Evolutionary conservation across 2,329 filamentous ascomycete genomes (phyloP).

Genomic region (Nemania serpens): DNA sequence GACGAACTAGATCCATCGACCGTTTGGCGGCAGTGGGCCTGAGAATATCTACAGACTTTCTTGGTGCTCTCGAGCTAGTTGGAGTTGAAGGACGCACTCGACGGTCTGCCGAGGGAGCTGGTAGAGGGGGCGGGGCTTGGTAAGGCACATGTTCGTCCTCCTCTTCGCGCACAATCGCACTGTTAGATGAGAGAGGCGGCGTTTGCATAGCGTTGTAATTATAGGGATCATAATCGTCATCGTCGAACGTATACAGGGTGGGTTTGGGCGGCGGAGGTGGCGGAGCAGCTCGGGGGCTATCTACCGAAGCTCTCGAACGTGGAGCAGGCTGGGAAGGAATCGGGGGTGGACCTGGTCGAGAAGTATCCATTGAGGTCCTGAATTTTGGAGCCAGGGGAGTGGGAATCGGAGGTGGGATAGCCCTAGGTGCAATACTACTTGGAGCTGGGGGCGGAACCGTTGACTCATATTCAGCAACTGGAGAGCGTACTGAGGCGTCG

Average conservation of each 20-base stretch:
- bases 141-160: slow-evolving; percentile 53
- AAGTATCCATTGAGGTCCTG: slow-evolving; percentile 71
- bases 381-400: slow-evolving; percentile 57
- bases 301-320: slow-evolving; percentile 22
- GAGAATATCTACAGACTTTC: slow-evolving; percentile 68
- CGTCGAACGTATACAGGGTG: slow-evolving; percentile 46
- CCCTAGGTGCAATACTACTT: slow-evolving; percentile 58
- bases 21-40: slow-evolving; percentile 55
- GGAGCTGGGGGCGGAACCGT: slow-evolving; percentile 62
- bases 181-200: slow-evolving; percentile 39
- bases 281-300: slow-evolving; percentile 27
- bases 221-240: slow-evolving; percentile 74
- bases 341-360: slow-evolving; percentile 55
- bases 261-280: slow-evolving; percentile 27
- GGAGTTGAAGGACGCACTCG: slow-evolving; percentile 50
- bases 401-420: slow-evolving; percentile 68
- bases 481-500: slow-evolving; percentile 64
- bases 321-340: slow-evolving; percentile 24
- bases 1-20: slow-evolving; percentile 77
- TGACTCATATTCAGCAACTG: slow-evolving; percentile 51
- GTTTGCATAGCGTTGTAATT: slow-evolving; percentile 52
- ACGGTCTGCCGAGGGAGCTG: slow-evolving; percentile 52
- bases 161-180: slow-evolving; percentile 51
- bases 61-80: slow-evolving; percentile 47
- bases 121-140: slow-evolving; percentile 49